Conservation (phyloP, 2,329 filamentous ascomycete species). For the Fusarium pseudograminearum region DNA sequence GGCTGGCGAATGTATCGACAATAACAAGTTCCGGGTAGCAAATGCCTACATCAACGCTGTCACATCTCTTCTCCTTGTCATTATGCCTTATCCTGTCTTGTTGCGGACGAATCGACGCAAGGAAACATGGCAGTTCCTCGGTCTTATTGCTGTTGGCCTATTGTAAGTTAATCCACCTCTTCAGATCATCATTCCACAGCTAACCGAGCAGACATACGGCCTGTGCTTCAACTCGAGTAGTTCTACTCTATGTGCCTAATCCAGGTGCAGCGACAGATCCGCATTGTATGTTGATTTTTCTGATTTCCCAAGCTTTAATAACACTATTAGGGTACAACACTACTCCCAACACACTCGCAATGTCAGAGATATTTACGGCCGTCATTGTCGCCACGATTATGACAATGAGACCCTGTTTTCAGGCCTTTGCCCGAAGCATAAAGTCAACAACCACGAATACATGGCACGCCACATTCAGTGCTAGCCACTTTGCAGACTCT, state of each 20-base stretch:
- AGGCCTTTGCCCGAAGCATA: neutral
- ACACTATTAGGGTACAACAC: neutral
- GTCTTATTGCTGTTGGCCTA: neutral
- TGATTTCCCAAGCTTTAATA: accelerated
- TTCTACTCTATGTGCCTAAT: conserved; percentile 4
- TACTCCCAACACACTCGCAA: conserved; percentile 1
- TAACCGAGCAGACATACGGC: neutral
- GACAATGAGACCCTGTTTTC: conserved; percentile 14
- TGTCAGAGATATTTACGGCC: conserved; percentile 8
- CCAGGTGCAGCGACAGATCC: conserved; percentile 2
- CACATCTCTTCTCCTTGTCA: neutral
- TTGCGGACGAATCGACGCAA: neutral
- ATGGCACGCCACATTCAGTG: no score
- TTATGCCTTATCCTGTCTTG: conserved; percentile 5
- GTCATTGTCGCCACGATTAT: conserved; percentile 8
- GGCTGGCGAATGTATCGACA: neutral
- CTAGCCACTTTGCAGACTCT: no score
- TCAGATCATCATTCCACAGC: neutral
- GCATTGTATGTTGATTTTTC: neutral
- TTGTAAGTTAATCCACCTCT: neutral
- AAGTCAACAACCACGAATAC: no score
- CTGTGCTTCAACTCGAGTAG: conserved; percentile 1
- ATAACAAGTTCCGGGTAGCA: neutral
- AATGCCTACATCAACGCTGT: conserved; percentile 11
- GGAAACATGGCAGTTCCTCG: conserved; percentile 11